Evolutionary conservation across 1,284 basidiomycete genomes (phyloP), one percentile per base, ranked within the genome.

Genomic region (Puccinia triticina): DNA sequence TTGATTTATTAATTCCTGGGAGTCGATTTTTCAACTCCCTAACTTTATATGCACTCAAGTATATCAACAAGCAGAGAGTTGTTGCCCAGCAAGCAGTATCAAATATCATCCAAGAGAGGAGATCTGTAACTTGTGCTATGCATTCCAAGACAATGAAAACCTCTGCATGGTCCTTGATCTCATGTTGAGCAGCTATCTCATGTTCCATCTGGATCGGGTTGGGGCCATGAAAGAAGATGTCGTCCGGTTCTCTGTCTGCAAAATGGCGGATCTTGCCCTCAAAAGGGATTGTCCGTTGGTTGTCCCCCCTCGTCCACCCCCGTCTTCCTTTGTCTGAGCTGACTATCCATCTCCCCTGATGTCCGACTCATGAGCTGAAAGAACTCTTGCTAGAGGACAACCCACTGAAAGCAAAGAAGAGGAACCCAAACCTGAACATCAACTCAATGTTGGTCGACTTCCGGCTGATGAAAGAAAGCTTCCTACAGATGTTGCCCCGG

Each of bases 21-120:
- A n/a, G n/a, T n/a, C n/a, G n/a, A n/a, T n/a, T n/a, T n/a, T n/a
- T n/a, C n/a, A n/a, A n/a, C n/a, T n/a, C n/a, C n/a, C n/a, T n/a
- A n/a, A n/a, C n/a, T n/a, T n/a, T n/a, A n/a, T 98, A 96, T 86
- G 96, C 96, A 14, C 91, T 99, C 87, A 99, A 99, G 88, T 99
- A 99, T 89, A 99, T 99, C 89, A 98, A 98, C 90, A 99, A 99
- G 88, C 87, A 92, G 53, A 76, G 84, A 64, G 85, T 85, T 86
- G 94, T 97, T 84, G 96, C 95, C 89, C 97, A 97, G 94, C 95
- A 94, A 86, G 95, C 96, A 0, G 95, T 98, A 46, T 92, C 94
- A 64, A 98, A 99, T 87, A 95, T 98, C 86, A 92, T 99, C 71
- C 96, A 98, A 87, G 96, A 98, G 88, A 91, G 95, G 59, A 89